phyloP scores from a whole-genome alignment of 169 alveolate species.

The Plasmodium chabaudi region DNA sequence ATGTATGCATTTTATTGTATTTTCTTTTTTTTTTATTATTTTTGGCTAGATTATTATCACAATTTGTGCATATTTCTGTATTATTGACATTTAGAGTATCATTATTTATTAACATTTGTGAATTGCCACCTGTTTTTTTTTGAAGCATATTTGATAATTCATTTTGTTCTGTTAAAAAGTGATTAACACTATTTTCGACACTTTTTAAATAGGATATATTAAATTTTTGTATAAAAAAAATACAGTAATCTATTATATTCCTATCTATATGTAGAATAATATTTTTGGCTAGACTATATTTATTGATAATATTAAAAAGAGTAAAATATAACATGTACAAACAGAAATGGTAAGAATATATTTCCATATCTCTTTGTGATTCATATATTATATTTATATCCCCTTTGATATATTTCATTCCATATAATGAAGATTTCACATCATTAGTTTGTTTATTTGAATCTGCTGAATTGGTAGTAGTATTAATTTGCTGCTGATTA shows the following conservation, averaged over 20 bases:
- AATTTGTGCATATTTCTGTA: background rate
- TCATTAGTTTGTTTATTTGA: background rate
- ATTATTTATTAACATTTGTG: background rate
- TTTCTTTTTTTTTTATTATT: slow-evolving; percentile 66
- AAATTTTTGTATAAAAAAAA: slow-evolving; percentile 72
- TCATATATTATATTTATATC: slow-evolving; percentile 67
- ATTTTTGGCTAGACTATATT: slow-evolving; percentile 63
- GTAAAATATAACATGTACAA: slow-evolving; percentile 72
- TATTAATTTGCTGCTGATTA: no score
- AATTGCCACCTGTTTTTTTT: background rate
- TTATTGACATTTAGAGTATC: background rate
- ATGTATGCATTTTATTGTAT: slow-evolving; percentile 26
- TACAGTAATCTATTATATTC: slow-evolving; percentile 72
- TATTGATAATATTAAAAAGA: slow-evolving; percentile 46
- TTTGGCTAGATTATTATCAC: background rate
- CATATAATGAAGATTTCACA: slow-evolving; percentile 4
- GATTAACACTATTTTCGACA: slow-evolving; percentile 44
- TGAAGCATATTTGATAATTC: background rate
- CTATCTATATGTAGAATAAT: slow-evolving; percentile 74
- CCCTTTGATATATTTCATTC: slow-evolving; percentile 65
- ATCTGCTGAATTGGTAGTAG: no score
- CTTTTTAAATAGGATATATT: slow-evolving; percentile 44
- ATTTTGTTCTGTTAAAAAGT: slow-evolving; percentile 19
- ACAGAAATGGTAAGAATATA: slow-evolving; percentile 70
- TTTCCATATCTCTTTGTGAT: slow-evolving; percentile 74